These are phyloP conservation scores for Silybum marianum DNA, from an alignment of 129 eudicot species.

Conservation along the genomic window DNA sequence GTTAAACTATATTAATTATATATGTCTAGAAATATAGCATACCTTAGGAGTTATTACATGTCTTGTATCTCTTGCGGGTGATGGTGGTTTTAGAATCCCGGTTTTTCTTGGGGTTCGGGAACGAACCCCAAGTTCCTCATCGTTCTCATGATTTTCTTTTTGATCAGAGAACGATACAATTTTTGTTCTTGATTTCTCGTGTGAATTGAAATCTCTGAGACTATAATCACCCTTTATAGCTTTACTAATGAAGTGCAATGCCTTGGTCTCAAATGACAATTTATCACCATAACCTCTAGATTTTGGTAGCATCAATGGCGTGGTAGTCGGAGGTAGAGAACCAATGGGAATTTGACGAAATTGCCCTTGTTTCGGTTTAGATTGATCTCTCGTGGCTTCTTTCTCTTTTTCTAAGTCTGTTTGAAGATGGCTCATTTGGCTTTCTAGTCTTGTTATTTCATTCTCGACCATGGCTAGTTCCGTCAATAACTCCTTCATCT, in stretches of 20 bases:
- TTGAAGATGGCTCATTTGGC: conserved; percentile 74
- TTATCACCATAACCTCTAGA: conserved; percentile 43
- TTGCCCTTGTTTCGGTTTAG: conserved; percentile 35
- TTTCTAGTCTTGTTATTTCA: conserved; percentile 77
- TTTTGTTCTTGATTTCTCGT: conserved; percentile 37
- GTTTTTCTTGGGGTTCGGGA: conserved; percentile 50
- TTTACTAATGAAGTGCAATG: conserved; percentile 86
- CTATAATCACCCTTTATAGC: conserved; percentile 90
- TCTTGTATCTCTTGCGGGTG: conserved; percentile 73
- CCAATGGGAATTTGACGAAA: conserved; percentile 28
- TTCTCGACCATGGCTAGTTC: conserved; percentile 83
- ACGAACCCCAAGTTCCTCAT: conserved; percentile 36
- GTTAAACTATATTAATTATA: neutral
- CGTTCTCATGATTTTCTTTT: conserved; percentile 49
- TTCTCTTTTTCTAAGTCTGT: conserved; percentile 53
- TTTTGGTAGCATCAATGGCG: conserved; percentile 28
- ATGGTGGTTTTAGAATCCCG: conserved; percentile 65
- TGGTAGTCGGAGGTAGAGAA: conserved; percentile 25
- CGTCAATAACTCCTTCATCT: conserved; percentile 76
- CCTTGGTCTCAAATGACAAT: conserved; percentile 66
- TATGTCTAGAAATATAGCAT: neutral
- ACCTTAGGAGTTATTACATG: conserved; percentile 73
- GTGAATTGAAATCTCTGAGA: conserved; percentile 56
- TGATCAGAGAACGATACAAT: conserved; percentile 36
- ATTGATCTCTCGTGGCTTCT: conserved; percentile 45